Evolutionary conservation across 2,329 filamentous ascomycete genomes (phyloP), one percentile per base, ranked within the genome.

Genomic region (Botryotinia calthae): DNA sequence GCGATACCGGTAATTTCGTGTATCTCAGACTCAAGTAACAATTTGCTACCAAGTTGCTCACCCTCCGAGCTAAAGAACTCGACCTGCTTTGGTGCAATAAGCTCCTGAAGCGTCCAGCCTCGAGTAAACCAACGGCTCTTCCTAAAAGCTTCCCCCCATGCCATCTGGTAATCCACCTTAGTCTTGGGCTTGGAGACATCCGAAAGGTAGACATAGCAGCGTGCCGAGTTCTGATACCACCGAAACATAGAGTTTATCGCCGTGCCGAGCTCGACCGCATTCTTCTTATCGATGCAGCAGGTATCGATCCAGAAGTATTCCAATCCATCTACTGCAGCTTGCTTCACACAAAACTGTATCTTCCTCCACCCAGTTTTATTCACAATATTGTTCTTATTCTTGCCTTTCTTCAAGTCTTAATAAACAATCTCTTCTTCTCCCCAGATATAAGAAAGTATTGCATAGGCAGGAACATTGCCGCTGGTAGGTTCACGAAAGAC

Each of bases 241-340:
- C 46, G 59, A 56, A 46, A 71, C 44, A 71, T 71, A 5, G 70
- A 71, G 37, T 64, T 71, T 5, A 71, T 71, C 7, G 61, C 34
- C 14, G 42, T 37, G 3, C 28, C 14, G 7, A 71, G 61, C 34
- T 64, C 70, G 28, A 51, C n/a, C 8, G n/a, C n/a, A 56, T 56
- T 65, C 25, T 46, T 31, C 28, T 58, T 71, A 28, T 71, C n/a
- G n/a, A 71, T 71, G 14, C 48, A 71, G 34, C 46, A 64, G 4
- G 44, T 71, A 56, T 71, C 70, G 3, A 71, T 6, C 31, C 44
- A 65, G 6, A 42, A 56, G 61, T 71, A 64, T 40, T 59, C 28
- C n/a, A 71, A 31, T 10, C 46, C 46, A 37, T 71, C 34, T 22
- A 34, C 22, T 34, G 18, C n/a, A 2, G 61, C 61, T 44, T 71